Evolutionary conservation across 805 yeast genomes (phyloP).

Genomic region (Barnettozyma botsteinii): DNA sequence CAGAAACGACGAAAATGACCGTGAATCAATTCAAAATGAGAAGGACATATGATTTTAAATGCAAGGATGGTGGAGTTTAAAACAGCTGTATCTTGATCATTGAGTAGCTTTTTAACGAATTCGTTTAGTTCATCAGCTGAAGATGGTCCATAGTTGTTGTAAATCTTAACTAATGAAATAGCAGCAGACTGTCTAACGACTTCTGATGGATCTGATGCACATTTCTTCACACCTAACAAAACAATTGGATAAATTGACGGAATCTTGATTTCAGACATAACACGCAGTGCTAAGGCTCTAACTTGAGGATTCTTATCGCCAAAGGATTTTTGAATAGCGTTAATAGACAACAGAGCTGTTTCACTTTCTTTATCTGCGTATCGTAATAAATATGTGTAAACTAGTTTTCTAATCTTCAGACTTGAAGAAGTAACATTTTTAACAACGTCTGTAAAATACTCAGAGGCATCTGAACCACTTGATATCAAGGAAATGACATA

Average conservation of each 20-base stretch:
- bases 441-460: slow-evolving; percentile 78
- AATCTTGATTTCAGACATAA: slow-evolving; percentile 77
- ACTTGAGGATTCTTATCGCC: slow-evolving; percentile 62
- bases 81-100: slow-evolving; percentile 64
- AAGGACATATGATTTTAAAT: slow-evolving; percentile 46
- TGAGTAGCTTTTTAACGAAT: slow-evolving; percentile 46
- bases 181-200: slow-evolving; percentile 77
- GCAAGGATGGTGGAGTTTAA: slow-evolving; percentile 63
- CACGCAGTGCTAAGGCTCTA: slow-evolving; percentile 69
- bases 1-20: slow-evolving; percentile 60
- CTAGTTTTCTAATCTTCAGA: slow-evolving; percentile 64
- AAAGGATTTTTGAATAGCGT: slow-evolving; percentile 82
- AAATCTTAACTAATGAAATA: slow-evolving; percentile 60
- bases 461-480: slow-evolving; percentile 30
- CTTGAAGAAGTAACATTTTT: slow-evolving; percentile 74
- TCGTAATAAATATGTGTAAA: slow-evolving; percentile 64
- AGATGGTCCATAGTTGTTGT: slow-evolving; percentile 36
- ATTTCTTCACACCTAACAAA: slow-evolving; percentile 62
- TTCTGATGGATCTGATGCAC: slow-evolving; percentile 66
- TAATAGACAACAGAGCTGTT: slow-evolving; percentile 81
- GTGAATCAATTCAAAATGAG: slow-evolving; percentile 62
- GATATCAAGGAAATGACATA: slow-evolving; percentile 44
- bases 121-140: slow-evolving; percentile 46
- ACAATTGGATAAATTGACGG: slow-evolving; percentile 79
- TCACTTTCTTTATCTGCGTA: slow-evolving; percentile 85